These are phyloP conservation scores for Pseudopithomyces maydicus DNA, from an alignment of 2,329 filamentous ascomycete species.

Conservation along the genomic window DNA sequence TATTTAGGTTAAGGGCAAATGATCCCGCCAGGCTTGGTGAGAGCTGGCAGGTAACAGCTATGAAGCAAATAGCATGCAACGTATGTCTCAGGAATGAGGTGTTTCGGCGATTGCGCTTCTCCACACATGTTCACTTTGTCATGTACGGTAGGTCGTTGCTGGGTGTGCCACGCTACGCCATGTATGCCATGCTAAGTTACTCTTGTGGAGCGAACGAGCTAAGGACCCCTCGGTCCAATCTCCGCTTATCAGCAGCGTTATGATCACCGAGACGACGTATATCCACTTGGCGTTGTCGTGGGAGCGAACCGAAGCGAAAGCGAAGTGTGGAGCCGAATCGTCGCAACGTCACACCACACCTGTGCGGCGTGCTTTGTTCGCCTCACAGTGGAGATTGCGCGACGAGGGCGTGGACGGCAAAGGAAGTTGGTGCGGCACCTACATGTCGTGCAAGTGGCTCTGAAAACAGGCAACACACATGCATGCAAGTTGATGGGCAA, in stretches of 20 bases:
- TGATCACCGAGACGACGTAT: background rate
- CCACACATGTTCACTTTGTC: background rate
- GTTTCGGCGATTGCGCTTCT: background rate
- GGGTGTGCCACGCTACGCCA: background rate
- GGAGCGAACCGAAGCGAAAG: background rate
- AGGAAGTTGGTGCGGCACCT: too few relatives aligned
- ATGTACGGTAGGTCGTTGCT: background rate
- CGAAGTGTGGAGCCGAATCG: background rate
- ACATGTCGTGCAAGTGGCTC: too few relatives aligned
- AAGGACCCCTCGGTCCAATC: background rate
- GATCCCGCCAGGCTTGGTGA: background rate
- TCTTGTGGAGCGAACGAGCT: too few relatives aligned
- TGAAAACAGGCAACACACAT: too few relatives aligned
- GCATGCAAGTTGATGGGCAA: too few relatives aligned
- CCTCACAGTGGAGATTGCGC: too few relatives aligned
- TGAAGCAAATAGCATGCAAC: background rate
- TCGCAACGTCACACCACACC: too few relatives aligned
- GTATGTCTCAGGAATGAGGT: background rate
- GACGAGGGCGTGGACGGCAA: too few relatives aligned
- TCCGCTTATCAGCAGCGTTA: constrained; percentile 1
- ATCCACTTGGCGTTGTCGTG: too few relatives aligned
- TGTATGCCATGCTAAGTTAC: background rate
- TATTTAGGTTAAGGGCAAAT: constrained; percentile 2
- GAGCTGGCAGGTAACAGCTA: too few relatives aligned
- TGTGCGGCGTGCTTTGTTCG: too few relatives aligned